Evolutionary conservation across 2,329 filamentous ascomycete species (phyloP).

Genomic region (Curvularia hawaiiensis): DNA sequence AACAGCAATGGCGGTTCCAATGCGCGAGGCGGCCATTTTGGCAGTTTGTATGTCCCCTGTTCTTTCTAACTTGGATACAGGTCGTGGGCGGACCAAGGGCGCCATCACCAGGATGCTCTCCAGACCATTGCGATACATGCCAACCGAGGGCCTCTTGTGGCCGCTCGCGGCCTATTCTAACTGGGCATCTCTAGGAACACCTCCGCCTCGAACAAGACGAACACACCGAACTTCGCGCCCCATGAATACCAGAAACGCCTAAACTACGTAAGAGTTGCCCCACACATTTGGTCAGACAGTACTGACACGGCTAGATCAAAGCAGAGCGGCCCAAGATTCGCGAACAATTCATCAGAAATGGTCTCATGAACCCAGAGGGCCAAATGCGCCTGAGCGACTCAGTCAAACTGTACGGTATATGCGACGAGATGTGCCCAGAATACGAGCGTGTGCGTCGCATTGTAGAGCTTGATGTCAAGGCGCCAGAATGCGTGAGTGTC

Average conservation of each 20-base stretch:
- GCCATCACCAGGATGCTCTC: slow-evolving; percentile 14
- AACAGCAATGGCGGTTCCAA: not conserved
- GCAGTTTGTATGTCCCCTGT: slow-evolving; percentile 18
- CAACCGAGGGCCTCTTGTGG: slow-evolving; percentile 15
- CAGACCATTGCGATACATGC: slow-evolving; percentile 8
- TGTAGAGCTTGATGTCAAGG: slow-evolving; percentile 65
- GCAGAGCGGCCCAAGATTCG: slow-evolving; percentile 33
- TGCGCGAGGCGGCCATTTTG: slow-evolving; percentile 11
- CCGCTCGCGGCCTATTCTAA: slow-evolving; percentile 33
- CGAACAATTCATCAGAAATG: slow-evolving; percentile 48
- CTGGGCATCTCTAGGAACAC: slow-evolving; percentile 14
- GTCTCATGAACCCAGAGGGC: slow-evolving; percentile 57
- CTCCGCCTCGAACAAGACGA: slow-evolving; percentile 13
- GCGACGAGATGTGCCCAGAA: slow-evolving; percentile 68
- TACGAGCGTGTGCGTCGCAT: slow-evolving; percentile 67
- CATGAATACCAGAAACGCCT: slow-evolving; percentile 33
- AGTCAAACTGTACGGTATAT: slow-evolving; percentile 66
- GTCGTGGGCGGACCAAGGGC: slow-evolving; percentile 17
- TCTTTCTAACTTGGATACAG: slow-evolving; percentile 13
- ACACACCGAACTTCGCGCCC: slow-evolving; percentile 31
- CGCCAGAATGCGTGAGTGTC: slow-evolving; percentile 56
- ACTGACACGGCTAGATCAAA: slow-evolving; percentile 48
- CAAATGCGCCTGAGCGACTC: slow-evolving; percentile 64
- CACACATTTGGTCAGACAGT: not conserved
- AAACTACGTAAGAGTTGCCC: slow-evolving; percentile 27